Conservation (phyloP, 768 basidiomycete species). For the Agaricus blazei region DNA sequence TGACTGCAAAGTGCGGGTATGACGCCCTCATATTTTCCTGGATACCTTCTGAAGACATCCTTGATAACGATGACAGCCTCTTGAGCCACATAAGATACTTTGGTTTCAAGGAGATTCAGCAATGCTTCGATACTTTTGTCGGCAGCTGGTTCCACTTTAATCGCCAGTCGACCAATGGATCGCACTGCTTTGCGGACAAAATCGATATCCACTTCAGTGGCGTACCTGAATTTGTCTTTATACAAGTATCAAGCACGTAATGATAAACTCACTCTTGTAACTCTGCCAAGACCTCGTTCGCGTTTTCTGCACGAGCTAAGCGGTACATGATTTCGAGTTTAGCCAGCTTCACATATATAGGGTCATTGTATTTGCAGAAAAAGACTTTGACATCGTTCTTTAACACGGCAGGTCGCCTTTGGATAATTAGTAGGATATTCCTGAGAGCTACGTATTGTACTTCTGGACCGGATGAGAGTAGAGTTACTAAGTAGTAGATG, state of each 20-base stretch:
- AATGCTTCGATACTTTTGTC: slow-evolving; percentile 88
- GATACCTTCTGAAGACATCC: slow-evolving; percentile 96
- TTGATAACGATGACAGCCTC: slow-evolving; percentile 97
- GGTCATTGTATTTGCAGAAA: slow-evolving; percentile 99
- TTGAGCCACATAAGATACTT: slow-evolving; percentile 95
- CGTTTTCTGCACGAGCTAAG: slow-evolving; percentile 91
- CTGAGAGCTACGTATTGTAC: slow-evolving; percentile 97
- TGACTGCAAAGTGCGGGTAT: slow-evolving; percentile 93
- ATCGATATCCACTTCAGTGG: slow-evolving; percentile 96
- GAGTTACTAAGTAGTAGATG: slow-evolving; percentile 55
- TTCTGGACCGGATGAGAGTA: slow-evolving; percentile 95
- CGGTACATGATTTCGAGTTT: slow-evolving; percentile 99
- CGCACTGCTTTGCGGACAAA: slow-evolving; percentile 97
- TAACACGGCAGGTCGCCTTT: slow-evolving; percentile 85
- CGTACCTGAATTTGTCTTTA: slow-evolving; percentile 58
- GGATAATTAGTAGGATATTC: slow-evolving; percentile 96
- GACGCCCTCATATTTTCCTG: slow-evolving; percentile 93
- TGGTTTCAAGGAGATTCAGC: slow-evolving; percentile 83
- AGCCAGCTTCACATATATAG: slow-evolving; percentile 97
- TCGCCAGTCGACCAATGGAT: slow-evolving; percentile 95
- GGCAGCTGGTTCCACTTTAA: slow-evolving; percentile 88
- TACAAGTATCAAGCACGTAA: neutral
- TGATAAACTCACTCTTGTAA: slow-evolving; percentile 73
- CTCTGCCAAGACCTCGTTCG: slow-evolving; percentile 87
- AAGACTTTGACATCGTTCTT: slow-evolving; percentile 98